A percentile compares a stretch with the other conserved stretches of the same genome.
These are phyloP conservation scores for Diaporthe vexans DNA, from an alignment of 2,329 filamentous ascomycete genomes.

Conservation along the genomic window DNA sequence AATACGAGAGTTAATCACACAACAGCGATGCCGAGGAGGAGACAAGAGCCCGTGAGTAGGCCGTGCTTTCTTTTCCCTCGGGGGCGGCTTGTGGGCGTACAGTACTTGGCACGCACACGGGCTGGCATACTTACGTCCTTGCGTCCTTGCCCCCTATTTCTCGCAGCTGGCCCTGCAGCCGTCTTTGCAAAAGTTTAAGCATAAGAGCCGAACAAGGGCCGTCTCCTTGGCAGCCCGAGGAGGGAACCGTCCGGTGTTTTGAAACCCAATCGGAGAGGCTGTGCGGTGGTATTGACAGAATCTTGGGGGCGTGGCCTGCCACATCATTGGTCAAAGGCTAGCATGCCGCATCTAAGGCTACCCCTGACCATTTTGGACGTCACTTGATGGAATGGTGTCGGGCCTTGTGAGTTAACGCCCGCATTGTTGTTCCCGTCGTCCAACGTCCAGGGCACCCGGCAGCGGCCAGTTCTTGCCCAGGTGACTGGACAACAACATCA, in stretches of 20 bases:
- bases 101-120: background rate
- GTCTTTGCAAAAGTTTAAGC: constrained; percentile 15
- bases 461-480: background rate
- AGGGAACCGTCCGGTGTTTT: constrained; percentile 32
- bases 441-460: constrained; percentile 14
- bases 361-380: constrained; percentile 31
- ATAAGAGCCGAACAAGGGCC: constrained; percentile 33
- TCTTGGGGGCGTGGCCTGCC: background rate
- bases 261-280: constrained; percentile 30
- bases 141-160: constrained; percentile 12
- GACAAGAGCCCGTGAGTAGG: constrained; percentile 18
- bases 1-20: constrained; percentile 25
- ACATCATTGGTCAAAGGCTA: constrained; percentile 16
- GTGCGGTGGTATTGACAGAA: background rate
- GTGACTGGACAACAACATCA: constrained; percentile 20
- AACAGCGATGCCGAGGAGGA: background rate
- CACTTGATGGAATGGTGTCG: no score
- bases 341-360: constrained; percentile 11
- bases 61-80: background rate
- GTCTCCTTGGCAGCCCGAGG: constrained; percentile 13
- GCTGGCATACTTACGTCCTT: background rate
- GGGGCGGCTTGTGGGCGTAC: background rate
- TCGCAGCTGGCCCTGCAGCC: constrained; percentile 14
- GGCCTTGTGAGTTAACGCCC: constrained; percentile 13
- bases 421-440: constrained; percentile 20